Evolutionary conservation across 106 monocot species (phyloP).

Genomic region (Posidonia australis): DNA sequence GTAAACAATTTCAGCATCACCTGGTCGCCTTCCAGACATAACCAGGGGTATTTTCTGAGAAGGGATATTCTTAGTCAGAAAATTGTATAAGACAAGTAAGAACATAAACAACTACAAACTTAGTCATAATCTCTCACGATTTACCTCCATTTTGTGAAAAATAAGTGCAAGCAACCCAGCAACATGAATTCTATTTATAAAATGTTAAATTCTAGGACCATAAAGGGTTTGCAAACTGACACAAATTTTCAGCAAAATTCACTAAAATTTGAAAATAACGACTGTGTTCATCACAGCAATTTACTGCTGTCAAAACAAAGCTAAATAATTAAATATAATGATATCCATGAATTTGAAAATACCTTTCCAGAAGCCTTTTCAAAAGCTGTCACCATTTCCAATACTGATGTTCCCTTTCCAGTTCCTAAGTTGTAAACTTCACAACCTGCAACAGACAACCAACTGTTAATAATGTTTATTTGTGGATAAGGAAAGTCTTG

Average conservation of each 20-base stretch:
- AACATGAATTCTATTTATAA: too few relatives aligned
- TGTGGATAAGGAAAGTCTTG: neutral
- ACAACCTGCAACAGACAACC: slow-evolving; percentile 35
- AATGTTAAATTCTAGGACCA: too few relatives aligned
- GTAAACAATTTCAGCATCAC: slow-evolving; percentile 76
- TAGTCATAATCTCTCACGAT: too few relatives aligned
- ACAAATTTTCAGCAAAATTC: too few relatives aligned
- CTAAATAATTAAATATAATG: neutral
- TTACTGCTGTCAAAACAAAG: too few relatives aligned
- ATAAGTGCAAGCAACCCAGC: too few relatives aligned
- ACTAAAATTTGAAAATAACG: too few relatives aligned
- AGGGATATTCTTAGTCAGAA: too few relatives aligned
- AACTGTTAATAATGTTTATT: neutral
- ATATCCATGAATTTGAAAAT: neutral
- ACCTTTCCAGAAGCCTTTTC: slow-evolving; percentile 86
- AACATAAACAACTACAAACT: neutral
- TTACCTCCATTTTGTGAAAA: too few relatives aligned
- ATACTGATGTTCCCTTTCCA: slow-evolving; percentile 60
- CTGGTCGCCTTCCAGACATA: slow-evolving; percentile 52
- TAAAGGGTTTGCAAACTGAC: too few relatives aligned
- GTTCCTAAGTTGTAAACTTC: slow-evolving; percentile 81
- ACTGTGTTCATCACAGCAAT: too few relatives aligned
- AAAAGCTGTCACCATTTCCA: slow-evolving; percentile 84
- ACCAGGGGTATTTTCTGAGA: slow-evolving; percentile 71
- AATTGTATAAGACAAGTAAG: neutral